A percentile compares a stretch with the other conserved stretches of the same genome.
Evolutionary conservation across 768 basidiomycete genomes (phyloP).

Genomic region (Auricularia sp.): DNA sequence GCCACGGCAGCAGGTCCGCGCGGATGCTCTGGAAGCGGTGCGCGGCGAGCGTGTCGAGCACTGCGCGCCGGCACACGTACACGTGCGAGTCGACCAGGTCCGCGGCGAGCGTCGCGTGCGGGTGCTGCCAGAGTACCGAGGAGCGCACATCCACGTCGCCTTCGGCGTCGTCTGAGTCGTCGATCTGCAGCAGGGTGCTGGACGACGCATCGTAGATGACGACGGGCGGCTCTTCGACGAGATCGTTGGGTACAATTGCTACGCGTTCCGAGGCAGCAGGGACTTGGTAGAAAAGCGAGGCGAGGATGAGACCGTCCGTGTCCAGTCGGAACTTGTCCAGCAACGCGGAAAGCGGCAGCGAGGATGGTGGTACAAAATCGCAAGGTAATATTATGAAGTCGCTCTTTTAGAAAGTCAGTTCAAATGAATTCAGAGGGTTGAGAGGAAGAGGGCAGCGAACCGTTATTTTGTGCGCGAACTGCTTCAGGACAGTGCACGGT

Average conservation of each 20-base stretch:
- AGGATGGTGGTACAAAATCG: slow-evolving; percentile 74
- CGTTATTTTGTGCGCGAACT: slow-evolving; percentile 65
- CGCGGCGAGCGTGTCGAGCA: slow-evolving; percentile 56
- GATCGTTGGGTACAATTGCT: slow-evolving; percentile 39
- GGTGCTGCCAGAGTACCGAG: slow-evolving; percentile 66
- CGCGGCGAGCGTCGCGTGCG: slow-evolving; percentile 56
- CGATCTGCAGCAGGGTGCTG: slow-evolving; percentile 61
- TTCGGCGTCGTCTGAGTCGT: slow-evolving; percentile 52
- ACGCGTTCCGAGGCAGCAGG: slow-evolving; percentile 61
- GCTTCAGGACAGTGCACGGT: slow-evolving; percentile 64
- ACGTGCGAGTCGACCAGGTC: slow-evolving; percentile 79
- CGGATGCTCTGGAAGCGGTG: slow-evolving; percentile 68
- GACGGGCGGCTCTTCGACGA: slow-evolving; percentile 26
- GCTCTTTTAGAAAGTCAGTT: slow-evolving; percentile 19
- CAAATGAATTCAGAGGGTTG: not conserved
- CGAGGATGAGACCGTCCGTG: slow-evolving; percentile 45
- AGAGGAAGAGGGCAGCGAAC: slow-evolving; percentile 16
- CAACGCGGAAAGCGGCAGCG: slow-evolving; percentile 56
- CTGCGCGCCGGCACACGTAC: slow-evolving; percentile 69
- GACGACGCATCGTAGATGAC: slow-evolving; percentile 61
- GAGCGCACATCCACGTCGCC: slow-evolving; percentile 70
- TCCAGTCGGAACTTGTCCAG: slow-evolving; percentile 79
- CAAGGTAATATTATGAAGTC: slow-evolving; percentile 89
- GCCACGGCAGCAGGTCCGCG: slow-evolving; percentile 87
- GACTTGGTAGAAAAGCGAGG: slow-evolving; percentile 25